phyloP scores from a whole-genome alignment of 805 yeast genomes.

The Wickerhamomyces pijperi region DNA sequence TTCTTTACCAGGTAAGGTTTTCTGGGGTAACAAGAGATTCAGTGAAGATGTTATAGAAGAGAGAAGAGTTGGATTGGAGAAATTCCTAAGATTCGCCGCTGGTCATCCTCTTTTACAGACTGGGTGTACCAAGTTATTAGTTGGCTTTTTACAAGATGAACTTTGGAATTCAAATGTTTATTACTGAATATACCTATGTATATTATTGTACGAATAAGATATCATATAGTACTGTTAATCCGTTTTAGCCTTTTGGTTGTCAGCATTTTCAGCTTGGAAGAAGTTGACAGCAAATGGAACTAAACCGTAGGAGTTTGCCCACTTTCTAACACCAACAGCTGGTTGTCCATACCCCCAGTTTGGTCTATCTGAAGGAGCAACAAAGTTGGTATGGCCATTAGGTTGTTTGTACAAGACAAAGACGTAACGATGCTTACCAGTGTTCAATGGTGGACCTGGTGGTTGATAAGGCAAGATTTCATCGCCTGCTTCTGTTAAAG shows the following conservation, averaged over 20 bases:
- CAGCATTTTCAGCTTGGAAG: slow-evolving; percentile 60
- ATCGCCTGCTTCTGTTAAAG: slow-evolving; percentile 21
- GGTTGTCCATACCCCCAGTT: slow-evolving; percentile 85
- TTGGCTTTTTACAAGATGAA: slow-evolving; percentile 75
- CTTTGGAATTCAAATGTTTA: slow-evolving; percentile 44
- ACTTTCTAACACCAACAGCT: slow-evolving; percentile 65
- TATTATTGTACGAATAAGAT: no score
- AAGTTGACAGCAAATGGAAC: slow-evolving; percentile 69
- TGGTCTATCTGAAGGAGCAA: slow-evolving; percentile 43
- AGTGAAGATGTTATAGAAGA: slow-evolving; percentile 75
- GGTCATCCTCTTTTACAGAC: slow-evolving; percentile 93
- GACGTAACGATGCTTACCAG: slow-evolving; percentile 83
- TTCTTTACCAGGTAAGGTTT: slow-evolving; percentile 75
- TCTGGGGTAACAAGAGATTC: slow-evolving; percentile 53
- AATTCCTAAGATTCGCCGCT: slow-evolving; percentile 67
- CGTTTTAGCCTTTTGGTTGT: no score
- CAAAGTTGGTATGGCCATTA: slow-evolving; percentile 18
- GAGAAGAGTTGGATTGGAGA: slow-evolving; percentile 74
- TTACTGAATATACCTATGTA: no score
- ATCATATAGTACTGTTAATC: no score
- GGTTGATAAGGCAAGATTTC: slow-evolving; percentile 54
- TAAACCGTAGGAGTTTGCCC: slow-evolving; percentile 54
- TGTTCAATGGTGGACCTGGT: slow-evolving; percentile 83
- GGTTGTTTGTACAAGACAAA: slow-evolving; percentile 62
- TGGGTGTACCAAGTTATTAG: slow-evolving; percentile 64